Evolutionary conservation across 495 filamentous ascomycete species (phyloP).

Genomic region (Cudoniella acicularis): DNA sequence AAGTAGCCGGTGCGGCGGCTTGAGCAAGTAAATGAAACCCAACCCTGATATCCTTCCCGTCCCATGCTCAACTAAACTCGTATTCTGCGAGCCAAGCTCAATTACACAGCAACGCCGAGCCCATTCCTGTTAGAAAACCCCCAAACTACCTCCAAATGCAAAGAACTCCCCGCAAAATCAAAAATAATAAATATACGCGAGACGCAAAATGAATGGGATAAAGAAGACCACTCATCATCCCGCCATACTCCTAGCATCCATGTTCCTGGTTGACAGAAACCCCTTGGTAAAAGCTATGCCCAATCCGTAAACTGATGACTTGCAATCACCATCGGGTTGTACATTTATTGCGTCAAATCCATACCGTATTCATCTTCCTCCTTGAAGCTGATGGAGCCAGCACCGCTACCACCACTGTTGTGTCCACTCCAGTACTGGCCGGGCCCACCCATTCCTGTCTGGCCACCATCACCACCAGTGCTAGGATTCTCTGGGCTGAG

Average conservation of each 20-base stretch:
- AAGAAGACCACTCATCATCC: not conserved
- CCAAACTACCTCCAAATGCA: constrained; percentile 28
- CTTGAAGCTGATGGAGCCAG: constrained; percentile 65
- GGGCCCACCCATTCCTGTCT: constrained; percentile 39
- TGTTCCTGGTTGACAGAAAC: not conserved
- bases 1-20: constrained; percentile 1
- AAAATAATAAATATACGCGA: constrained; percentile 19
- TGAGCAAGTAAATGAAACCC: constrained; percentile 18
- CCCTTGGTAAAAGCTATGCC: not conserved
- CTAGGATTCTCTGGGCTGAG: constrained; percentile 69
- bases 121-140: constrained; percentile 12
- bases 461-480: constrained; percentile 46
- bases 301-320: constrained; percentile 18
- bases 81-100: constrained; percentile 16
- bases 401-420: constrained; percentile 57
- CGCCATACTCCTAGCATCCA: not conserved
- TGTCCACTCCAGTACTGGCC: constrained; percentile 70
- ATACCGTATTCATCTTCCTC: constrained; percentile 88
- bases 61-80: constrained; percentile 12
- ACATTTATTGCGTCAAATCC: constrained; percentile 58
- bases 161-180: constrained; percentile 12
- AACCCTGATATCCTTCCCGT: constrained; percentile 8
- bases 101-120: constrained; percentile 16
- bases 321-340: constrained; percentile 37
- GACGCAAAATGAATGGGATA: constrained; percentile 21